Evolutionary conservation across 208 protist genomes (phyloP), one percentile per base, ranked within the genome.

Genomic region (Leishmania martiniquensis): DNA sequence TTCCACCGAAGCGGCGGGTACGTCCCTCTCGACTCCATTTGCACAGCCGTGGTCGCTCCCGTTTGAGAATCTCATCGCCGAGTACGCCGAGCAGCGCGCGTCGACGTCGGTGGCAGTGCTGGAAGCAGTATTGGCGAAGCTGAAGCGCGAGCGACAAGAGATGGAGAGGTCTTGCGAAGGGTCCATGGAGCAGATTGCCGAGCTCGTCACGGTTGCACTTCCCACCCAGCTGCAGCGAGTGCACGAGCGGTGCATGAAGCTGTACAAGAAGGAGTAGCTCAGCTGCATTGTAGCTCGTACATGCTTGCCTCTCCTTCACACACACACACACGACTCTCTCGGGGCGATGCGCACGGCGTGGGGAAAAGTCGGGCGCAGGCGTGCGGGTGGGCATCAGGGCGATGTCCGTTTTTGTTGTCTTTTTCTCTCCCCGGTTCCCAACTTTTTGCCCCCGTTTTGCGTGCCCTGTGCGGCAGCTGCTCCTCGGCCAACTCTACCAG

Each of bases 61-160:
- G 2, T 85, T 85, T 29, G 87, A 88, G 47, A 70, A 54, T 10
- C 52, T 76, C 7, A 77, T 91, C 25, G 85, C 69, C 25, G 79
- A 63, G 65, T 84, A 89, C 76, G 75, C 78, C 9, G 71, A 59
- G 37, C 66, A 81, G 52, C 85, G 85, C 42, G 75, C 66, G 4
- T 76, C 74, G 7, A 77, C 80, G 45, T 65, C 72, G 12, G 75
- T 75, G 44, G 77, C 76, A 57, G 80, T 81, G 25, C 84, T 94
- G 54, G 77, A 81, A 49, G 55, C 39, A 4, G 85, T 91, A 3
- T 63, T 87, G 55, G 63, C 70, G 12, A 84, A 77, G 34, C 72
- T 95, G 39, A 75, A 87, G 67, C 62, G 89, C 39, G 91, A 95
- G 76, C 87, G 91, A 39, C 60, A 70, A 7, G 80, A 86, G 71